phyloP scores from a whole-genome alignment of 768 basidiomycete genomes.

The Chalciporus pseudorubinellus region DNA sequence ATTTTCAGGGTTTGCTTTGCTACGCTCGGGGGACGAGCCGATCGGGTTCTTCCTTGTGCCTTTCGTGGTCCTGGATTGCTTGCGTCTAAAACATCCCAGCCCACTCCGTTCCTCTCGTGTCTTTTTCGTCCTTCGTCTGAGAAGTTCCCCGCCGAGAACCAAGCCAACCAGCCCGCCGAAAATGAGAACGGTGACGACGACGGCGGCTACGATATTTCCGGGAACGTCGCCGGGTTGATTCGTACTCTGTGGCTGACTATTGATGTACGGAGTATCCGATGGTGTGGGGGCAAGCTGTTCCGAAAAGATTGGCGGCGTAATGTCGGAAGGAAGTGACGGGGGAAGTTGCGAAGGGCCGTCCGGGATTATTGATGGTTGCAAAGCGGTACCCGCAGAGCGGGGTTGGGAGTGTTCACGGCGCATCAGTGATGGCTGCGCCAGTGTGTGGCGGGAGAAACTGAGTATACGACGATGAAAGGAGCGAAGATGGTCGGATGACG shows the following conservation, averaged over 20 bases:
- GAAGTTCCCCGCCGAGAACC: conserved; percentile 24
- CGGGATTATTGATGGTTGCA: conserved; percentile 7
- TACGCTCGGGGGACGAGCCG: neutral
- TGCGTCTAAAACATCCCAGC: neutral
- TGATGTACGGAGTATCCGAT: conserved; percentile 1
- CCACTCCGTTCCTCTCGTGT: neutral
- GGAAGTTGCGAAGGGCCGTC: conserved; percentile 3
- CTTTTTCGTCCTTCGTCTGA: conserved; percentile 20
- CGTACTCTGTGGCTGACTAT: conserved; percentile 1
- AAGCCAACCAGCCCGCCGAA: conserved; percentile 27
- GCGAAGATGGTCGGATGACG: conserved; percentile 1
- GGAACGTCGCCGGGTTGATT: conserved; percentile 9
- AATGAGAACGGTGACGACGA: conserved; percentile 25
- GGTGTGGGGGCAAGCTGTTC: conserved; percentile 5
- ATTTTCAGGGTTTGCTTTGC: conserved; percentile 2
- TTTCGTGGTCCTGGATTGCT: conserved; percentile 2
- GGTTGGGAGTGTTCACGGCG: conserved; percentile 1
- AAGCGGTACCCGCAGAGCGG: conserved; percentile 5
- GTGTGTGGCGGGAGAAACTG: conserved; percentile 3
- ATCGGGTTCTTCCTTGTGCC: neutral
- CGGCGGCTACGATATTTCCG: conserved; percentile 23
- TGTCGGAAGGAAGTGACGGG: neutral
- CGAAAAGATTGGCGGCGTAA: conserved; percentile 2
- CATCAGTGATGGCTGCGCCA: neutral
- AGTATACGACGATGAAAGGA: conserved; percentile 17